Base-by-base conservation (phyloP, 2,329 filamentous ascomycete genomes). In the Hortaea werneckii region DNA sequence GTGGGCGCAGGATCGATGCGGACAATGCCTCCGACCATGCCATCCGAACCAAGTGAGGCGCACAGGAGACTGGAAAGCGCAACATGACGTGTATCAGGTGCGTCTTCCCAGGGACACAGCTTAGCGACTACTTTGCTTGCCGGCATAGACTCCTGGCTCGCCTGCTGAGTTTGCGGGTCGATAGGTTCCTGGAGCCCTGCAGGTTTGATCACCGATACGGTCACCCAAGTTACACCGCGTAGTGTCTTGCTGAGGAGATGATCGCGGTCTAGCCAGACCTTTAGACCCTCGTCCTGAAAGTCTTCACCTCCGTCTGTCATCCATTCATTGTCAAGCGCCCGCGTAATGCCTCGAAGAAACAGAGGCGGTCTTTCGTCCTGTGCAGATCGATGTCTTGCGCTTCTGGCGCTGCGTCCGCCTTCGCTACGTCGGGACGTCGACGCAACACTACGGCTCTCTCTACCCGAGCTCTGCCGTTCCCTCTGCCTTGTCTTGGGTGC, bases 171-270 rank as follows among this genome's bases (percentile, higher is more conserved):
- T 53, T 90, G 83, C 41, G 83, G 78, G 58, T 88, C 85, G 1
- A 81, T 67, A 0, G 82, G 78, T 46, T 80, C 75, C 53, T 88
- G 80, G 26, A 95, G 68, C 2, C 84, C 86, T 10, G 82, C 80
- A 32, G 90, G 88, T 55, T 82, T 85, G 43, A 96, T 76, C n/a
- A 95, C 70, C n/a, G 85, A 83, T n/a, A 95, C 83, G 10, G 77
- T 75, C 1, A 84, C 88, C 72, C 82, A 95, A 42, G 77, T 83
- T 8, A 85, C 74, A 0, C 87, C 87, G 54, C 82, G 79, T 40
- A 95, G 76, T 8, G 83, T 79, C 55, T 83, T 85, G 5, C 79
- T 78, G 10, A 79, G 70, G 20, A 94, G 71, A 27, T 87, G 67
- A 48, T 95, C 87, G 29, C 80, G 76, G 61, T 95, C 88, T 5